A percentile compares a stretch with the other conserved stretches of the same genome.
Conservation (phyloP, 1,284 basidiomycete species). For the Ceratobasidium sp. region DNA sequence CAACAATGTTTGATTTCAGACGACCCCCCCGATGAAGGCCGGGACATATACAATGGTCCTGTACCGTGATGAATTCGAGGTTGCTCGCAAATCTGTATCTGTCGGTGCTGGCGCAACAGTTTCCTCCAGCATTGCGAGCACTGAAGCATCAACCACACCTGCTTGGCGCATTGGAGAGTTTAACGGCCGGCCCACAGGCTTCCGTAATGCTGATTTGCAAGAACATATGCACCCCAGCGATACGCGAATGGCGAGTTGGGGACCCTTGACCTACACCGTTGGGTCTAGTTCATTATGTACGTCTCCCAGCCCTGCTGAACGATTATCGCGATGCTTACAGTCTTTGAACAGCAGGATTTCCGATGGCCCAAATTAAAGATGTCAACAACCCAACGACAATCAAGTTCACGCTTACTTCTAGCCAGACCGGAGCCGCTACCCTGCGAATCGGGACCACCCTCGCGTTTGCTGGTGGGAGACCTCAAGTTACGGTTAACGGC, state of each 20-base stretch:
- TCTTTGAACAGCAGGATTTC: slow-evolving; percentile 54
- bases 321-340: slow-evolving; percentile 25
- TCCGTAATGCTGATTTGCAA: slow-evolving; percentile 62
- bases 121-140: slow-evolving; percentile 54
- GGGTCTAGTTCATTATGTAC: slow-evolving; percentile 47
- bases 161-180: slow-evolving; percentile 65
- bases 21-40: slow-evolving; percentile 63
- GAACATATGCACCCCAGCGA: slow-evolving; percentile 43
- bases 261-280: slow-evolving; percentile 56
- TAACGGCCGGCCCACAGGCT: slow-evolving; percentile 63
- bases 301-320: neutral
- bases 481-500: slow-evolving; percentile 31
- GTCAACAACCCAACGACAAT: slow-evolving; percentile 45
- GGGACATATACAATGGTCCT: slow-evolving; percentile 62
- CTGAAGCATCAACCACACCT: slow-evolving; percentile 56
- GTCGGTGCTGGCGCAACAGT: slow-evolving; percentile 60
- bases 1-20: slow-evolving; percentile 53
- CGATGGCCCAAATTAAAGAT: slow-evolving; percentile 61
- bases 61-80: slow-evolving; percentile 63
- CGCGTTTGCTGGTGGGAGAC: slow-evolving; percentile 29
- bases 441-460: slow-evolving; percentile 41
- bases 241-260: slow-evolving; percentile 18
- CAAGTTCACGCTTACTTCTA: slow-evolving; percentile 46
- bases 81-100: slow-evolving; percentile 60
- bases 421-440: slow-evolving; percentile 39